Percentiles rank a stretch among this genome's conserved stretches.
These are phyloP conservation scores for Syzygium malaccense DNA, from an alignment of 441 rosid genomes.

Conservation along the genomic window DNA sequence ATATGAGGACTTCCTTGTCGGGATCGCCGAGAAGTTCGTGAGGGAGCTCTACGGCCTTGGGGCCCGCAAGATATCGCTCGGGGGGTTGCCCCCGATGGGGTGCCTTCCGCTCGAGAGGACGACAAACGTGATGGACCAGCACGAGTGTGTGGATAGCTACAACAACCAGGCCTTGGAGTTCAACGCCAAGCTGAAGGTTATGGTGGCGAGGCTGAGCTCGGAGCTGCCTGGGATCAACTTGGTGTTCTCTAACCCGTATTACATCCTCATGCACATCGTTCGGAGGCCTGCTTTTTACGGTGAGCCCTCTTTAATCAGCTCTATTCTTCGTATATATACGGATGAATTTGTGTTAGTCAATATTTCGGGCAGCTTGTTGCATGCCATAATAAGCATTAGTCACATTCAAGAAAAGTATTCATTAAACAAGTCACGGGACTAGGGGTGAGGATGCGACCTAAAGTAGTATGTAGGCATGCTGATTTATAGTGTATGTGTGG, in stretches of 20 bases:
- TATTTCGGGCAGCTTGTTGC: not conserved
- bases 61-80: constrained; percentile 51
- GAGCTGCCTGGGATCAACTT: constrained; percentile 42
- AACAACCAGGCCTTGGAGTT: constrained; percentile 44
- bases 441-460: not conserved
- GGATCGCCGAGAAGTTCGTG: constrained; percentile 36
- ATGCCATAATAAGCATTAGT: not conserved
- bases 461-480: not conserved
- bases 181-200: constrained; percentile 29
- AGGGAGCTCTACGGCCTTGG: constrained; percentile 39
- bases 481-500: not conserved
- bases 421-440: not conserved
- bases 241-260: constrained; percentile 38
- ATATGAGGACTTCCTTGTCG: constrained; percentile 38
- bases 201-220: constrained; percentile 23
- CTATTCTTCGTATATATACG: not conserved
- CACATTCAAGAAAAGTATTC: not conserved
- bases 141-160: constrained; percentile 30
- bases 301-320: constrained; percentile 6
- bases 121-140: constrained; percentile 29
- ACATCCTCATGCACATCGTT: constrained; percentile 32
- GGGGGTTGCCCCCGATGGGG: constrained; percentile 71
- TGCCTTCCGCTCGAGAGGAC: constrained; percentile 67
- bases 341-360: not conserved
- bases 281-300: constrained; percentile 37